phyloP scores from a whole-genome alignment of 2,329 filamentous ascomycete species.

The Diaporthe destruens region DNA sequence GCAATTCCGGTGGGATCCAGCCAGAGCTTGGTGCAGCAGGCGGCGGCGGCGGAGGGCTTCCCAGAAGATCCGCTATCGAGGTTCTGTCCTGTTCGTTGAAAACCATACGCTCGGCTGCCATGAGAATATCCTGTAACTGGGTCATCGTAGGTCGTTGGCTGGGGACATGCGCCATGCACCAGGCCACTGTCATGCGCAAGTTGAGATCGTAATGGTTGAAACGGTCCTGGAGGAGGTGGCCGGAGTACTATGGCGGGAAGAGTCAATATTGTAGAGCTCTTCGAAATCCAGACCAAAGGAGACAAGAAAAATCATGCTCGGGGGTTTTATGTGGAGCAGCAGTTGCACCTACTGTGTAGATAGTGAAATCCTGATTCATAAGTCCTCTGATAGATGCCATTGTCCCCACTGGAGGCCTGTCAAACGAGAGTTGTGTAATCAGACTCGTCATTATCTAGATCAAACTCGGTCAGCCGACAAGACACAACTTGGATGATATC shows the following conservation, averaged over 20 bases:
- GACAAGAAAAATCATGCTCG: too few relatives aligned
- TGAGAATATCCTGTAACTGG: background rate
- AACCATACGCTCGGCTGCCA: background rate
- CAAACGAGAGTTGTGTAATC: background rate
- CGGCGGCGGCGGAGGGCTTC: background rate
- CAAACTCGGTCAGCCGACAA: background rate
- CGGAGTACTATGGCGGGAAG: background rate
- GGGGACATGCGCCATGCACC: background rate
- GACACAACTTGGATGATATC: fast-evolving
- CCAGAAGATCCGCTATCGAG: slow-evolving; percentile 1
- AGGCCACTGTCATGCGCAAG: slow-evolving; percentile 5
- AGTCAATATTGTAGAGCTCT: background rate
- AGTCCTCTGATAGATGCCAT: background rate
- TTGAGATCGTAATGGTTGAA: background rate
- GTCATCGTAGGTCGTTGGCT: background rate
- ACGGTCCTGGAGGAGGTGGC: background rate
- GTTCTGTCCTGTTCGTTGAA: background rate
- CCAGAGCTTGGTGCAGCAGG: background rate
- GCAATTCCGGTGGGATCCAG: background rate
- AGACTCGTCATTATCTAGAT: background rate
- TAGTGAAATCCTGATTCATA: background rate
- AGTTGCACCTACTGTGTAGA: background rate
- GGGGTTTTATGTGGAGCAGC: too few relatives aligned
- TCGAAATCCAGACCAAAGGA: background rate
- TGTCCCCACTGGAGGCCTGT: slow-evolving; percentile 2